phyloP scores from a whole-genome alignment of 2,329 filamentous ascomycete genomes.

The Aquanectria penicillioides region DNA sequence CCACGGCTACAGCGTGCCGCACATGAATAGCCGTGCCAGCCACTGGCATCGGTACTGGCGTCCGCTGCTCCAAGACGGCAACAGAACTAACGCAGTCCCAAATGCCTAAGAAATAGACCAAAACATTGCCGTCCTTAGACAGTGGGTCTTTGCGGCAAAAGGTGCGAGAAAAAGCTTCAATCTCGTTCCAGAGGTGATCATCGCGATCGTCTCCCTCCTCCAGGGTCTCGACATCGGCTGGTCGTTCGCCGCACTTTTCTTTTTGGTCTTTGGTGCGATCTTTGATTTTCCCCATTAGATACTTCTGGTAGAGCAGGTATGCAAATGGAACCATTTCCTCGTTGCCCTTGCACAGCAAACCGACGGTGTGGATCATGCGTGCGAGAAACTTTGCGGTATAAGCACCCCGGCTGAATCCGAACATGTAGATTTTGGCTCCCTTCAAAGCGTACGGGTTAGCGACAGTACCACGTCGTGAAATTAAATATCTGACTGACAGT shows the following conservation, averaged over 20 bases:
- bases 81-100: background rate
- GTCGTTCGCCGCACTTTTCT: background rate
- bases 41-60: background rate
- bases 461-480: background rate
- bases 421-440: constrained; percentile 61
- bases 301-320: constrained; percentile 52
- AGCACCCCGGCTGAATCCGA: constrained; percentile 62
- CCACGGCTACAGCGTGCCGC: background rate
- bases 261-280: constrained; percentile 40
- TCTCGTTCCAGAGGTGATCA: background rate
- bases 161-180: background rate
- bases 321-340: constrained; percentile 62
- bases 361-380: constrained; percentile 58
- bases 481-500: background rate
- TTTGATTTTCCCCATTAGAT: constrained; percentile 47
- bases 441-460: constrained; percentile 24
- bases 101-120: background rate
- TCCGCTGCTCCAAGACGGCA: background rate
- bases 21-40: background rate
- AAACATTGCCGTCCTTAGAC: background rate
- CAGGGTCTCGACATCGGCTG: background rate
- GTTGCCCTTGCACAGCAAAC: constrained; percentile 58
- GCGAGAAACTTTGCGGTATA: constrained; percentile 61
- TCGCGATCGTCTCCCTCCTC: background rate
- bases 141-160: background rate